Evolutionary conservation across 331 rosid genomes (phyloP).

Genomic region (Malus hybrid): DNA sequence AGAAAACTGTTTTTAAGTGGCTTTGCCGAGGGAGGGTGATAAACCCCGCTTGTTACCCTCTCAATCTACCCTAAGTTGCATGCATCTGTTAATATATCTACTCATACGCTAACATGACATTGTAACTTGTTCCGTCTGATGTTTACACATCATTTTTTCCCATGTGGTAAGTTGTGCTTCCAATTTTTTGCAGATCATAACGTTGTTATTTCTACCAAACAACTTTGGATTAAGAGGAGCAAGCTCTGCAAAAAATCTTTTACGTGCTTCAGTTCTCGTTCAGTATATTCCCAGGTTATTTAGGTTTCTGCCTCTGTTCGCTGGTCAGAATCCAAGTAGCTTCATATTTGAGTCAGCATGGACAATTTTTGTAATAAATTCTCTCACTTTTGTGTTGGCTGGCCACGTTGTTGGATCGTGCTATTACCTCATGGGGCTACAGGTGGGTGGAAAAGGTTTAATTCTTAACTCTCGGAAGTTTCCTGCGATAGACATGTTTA

Average conservation of each 20-base stretch:
- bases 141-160: neutral
- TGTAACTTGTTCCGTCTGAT: neutral
- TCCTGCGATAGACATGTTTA: neutral
- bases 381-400: conserved; percentile 60
- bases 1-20: neutral
- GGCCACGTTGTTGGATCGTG: conserved; percentile 75
- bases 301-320: conserved; percentile 64
- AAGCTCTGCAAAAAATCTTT: conserved; percentile 67
- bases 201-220: conserved; percentile 39
- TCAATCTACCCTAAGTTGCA: neutral
- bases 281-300: conserved; percentile 69
- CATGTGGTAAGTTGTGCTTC: neutral
- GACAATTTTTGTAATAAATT: conserved; percentile 78
- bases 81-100: neutral
- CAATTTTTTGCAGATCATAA: conserved; percentile 44
- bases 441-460: conserved; percentile 34
- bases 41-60: neutral
- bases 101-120: neutral
- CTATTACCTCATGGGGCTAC: conserved; percentile 89
- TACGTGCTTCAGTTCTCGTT: conserved; percentile 50
- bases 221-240: conserved; percentile 59
- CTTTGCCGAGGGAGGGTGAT: neutral
- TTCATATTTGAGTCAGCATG: conserved; percentile 86
- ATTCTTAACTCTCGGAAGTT: neutral
- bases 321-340: conserved; percentile 72